Base-by-base conservation (phyloP, 225 moss, liverwort and hornwort genomes). In the Lunularia cruciata region DNA sequence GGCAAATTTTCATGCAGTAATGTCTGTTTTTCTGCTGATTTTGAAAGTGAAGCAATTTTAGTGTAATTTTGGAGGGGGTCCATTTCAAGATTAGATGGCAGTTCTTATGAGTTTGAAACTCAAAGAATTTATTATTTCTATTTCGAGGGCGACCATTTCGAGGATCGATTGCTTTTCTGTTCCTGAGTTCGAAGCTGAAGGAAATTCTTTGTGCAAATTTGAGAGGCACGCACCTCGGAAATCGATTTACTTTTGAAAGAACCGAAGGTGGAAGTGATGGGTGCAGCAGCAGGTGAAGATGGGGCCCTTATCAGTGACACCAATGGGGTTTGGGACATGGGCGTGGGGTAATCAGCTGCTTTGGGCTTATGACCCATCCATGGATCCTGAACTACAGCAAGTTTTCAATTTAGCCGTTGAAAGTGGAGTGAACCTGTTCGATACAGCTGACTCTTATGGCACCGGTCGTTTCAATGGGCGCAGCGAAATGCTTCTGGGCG, bases 261-360 rank as follows among this genome's bases (percentile, higher is more conserved):
- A n/a, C n/a, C 1, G 60, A 6, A 27, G 9, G 70, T 19, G 42
- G 40, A 42, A 23, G 48, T 68, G 13, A 39, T 56, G 56, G 45
- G 6, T 49, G 13, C 67, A 72, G 78, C 66, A 64, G 22, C 77
- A 90, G 88, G 87, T 93, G 66, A 89, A 89, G 71, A 66, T 92
- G 57, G 92, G 92, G 34, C 92, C 90, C 3, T 45, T 93, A 75
- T 75, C 86, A 30, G 90, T 98, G 43, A 85, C 96, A 37, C 90
- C 89, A 25, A 90, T 98, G 87, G 96, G 96, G 22, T 81, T 98
- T 62, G 96, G 96, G 72, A 98, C 96, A 13, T 98, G 96, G 96
- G 96, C 96, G 49, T 98, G 96, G 96, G 96, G 96, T 1, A 98
- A 98, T 73, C 80, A 89, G 83, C 75, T 98, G 14, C 82, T 98